A percentile compares a stretch with the other conserved stretches of the same genome.
Conservation (phyloP, 306 rosid genomes). For the Trichosanthes truncata region DNA sequence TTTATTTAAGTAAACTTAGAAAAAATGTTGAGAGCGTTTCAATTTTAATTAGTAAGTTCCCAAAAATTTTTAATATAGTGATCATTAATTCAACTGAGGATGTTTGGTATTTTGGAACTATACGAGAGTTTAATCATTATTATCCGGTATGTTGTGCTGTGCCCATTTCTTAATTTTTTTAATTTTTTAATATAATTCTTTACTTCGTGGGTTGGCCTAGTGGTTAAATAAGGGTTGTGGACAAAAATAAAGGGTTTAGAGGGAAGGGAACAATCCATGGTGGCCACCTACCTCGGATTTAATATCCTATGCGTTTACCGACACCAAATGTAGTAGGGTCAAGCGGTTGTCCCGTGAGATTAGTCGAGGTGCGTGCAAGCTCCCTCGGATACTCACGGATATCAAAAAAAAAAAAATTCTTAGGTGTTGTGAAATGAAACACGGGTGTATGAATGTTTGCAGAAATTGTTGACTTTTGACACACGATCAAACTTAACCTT, state of each 20-base stretch:
- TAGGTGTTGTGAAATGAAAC: not conserved
- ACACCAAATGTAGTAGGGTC: too few relatives aligned
- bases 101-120: not conserved
- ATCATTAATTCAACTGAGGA: not conserved
- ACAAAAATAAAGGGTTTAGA: too few relatives aligned
- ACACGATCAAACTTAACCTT: not conserved
- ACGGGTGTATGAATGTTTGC: not conserved
- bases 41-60: not conserved
- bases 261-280: too few relatives aligned
- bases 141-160: not conserved
- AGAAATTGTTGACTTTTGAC: not conserved
- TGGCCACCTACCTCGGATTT: too few relatives aligned
- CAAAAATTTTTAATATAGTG: not conserved
- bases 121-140: not conserved
- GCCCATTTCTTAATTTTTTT: not conserved
- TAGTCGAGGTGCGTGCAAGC: too few relatives aligned
- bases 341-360: too few relatives aligned
- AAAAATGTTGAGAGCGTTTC: not conserved
- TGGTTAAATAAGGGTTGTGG: too few relatives aligned
- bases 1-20: not conserved
- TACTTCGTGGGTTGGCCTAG: too few relatives aligned
- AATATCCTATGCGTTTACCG: too few relatives aligned
- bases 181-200: not conserved
- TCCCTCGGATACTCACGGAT: too few relatives aligned
- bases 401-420: too few relatives aligned